Percentiles rank a stretch among this genome's conserved stretches.
Evolutionary conservation across 306 rosid genomes (phyloP).

Genomic region (Dalbergia cultrata): DNA sequence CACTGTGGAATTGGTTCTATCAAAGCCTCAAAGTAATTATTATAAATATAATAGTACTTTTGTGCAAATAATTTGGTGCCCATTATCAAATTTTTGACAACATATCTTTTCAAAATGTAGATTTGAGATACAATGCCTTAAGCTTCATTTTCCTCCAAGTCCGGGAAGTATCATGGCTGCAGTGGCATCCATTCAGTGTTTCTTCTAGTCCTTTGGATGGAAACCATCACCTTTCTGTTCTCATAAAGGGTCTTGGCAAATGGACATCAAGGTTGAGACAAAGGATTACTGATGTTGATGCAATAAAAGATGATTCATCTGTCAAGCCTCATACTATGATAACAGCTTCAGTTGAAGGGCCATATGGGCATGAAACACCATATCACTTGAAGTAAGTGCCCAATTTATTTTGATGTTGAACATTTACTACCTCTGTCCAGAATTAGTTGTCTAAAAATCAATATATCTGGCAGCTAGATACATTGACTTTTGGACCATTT

Average conservation of each 20-base stretch:
- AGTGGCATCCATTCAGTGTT: slow-evolving; percentile 99
- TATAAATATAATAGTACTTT: slow-evolving; percentile 3
- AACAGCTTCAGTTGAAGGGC: slow-evolving; percentile 92
- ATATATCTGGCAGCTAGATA: too few relatives aligned
- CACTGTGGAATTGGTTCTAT: slow-evolving; percentile 80
- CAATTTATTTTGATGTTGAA: slow-evolving; percentile 15
- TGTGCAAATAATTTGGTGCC: slow-evolving; percentile 1
- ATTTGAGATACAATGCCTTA: slow-evolving; percentile 84
- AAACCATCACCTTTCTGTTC: slow-evolving; percentile 74
- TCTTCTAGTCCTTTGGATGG: slow-evolving; percentile 97
- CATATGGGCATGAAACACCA: slow-evolving; percentile 91
- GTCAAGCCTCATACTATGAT: slow-evolving; percentile 46
- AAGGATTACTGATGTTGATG: slow-evolving; percentile 54
- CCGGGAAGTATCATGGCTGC: slow-evolving; percentile 88
- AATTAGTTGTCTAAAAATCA: too few relatives aligned
- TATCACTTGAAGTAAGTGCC: slow-evolving; percentile 80
- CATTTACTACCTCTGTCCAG: too few relatives aligned
- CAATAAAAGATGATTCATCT: slow-evolving; percentile 39
- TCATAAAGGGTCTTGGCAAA: slow-evolving; percentile 87
- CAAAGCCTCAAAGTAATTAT: slow-evolving; percentile 81
- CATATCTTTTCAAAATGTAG: slow-evolving; percentile 52
- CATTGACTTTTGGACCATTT: too few relatives aligned
- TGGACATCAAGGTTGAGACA: slow-evolving; percentile 76
- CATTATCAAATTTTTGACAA: slow-evolving; percentile 37
- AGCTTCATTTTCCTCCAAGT: slow-evolving; percentile 93